Percentiles rank a stretch among this genome's conserved stretches.
Evolutionary conservation across 441 rosid species (phyloP).

Genomic region (Adansonia madagascariensis): DNA sequence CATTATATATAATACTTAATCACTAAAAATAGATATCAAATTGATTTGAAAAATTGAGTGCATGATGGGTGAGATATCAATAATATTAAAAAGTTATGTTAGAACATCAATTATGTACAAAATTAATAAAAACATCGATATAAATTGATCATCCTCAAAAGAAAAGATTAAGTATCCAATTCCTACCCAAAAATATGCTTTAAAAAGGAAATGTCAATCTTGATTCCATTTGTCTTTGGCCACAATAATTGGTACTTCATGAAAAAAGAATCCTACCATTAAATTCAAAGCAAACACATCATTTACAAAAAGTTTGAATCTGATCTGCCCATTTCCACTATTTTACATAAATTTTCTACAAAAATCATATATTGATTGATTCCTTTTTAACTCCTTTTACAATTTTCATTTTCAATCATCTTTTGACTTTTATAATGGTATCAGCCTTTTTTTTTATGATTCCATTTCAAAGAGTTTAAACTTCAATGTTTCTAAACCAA

Average conservation of each 20-base stretch:
- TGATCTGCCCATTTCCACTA: slow-evolving; percentile 31
- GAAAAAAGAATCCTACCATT: not conserved
- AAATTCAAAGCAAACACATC: slow-evolving; percentile 16
- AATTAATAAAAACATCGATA: too few species aligned
- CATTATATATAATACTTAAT: too few species aligned
- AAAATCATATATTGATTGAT: slow-evolving; percentile 32
- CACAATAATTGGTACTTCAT: not conserved
- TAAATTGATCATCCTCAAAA: not conserved
- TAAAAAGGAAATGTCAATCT: slow-evolving; percentile 24
- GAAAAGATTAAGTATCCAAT: not conserved
- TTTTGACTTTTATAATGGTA: slow-evolving; percentile 37
- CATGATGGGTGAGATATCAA: too few species aligned
- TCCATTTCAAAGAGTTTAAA: slow-evolving; percentile 29
- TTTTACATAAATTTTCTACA: slow-evolving; percentile 28
- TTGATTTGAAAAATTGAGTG: too few species aligned
- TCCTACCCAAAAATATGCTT: not conserved
- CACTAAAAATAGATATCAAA: too few species aligned
- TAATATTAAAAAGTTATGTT: too few species aligned
- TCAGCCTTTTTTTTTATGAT: slow-evolving; percentile 32
- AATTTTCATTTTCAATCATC: slow-evolving; percentile 20
- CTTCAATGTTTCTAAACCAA: slow-evolving; percentile 27
- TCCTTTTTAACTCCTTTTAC: slow-evolving; percentile 22
- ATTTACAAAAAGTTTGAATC: slow-evolving; percentile 20
- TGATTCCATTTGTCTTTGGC: not conserved
- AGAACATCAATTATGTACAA: too few species aligned